These are phyloP conservation scores for Didymosphaeria variabile DNA, from an alignment of 2,329 filamentous ascomycete species.

Conservation along the genomic window DNA sequence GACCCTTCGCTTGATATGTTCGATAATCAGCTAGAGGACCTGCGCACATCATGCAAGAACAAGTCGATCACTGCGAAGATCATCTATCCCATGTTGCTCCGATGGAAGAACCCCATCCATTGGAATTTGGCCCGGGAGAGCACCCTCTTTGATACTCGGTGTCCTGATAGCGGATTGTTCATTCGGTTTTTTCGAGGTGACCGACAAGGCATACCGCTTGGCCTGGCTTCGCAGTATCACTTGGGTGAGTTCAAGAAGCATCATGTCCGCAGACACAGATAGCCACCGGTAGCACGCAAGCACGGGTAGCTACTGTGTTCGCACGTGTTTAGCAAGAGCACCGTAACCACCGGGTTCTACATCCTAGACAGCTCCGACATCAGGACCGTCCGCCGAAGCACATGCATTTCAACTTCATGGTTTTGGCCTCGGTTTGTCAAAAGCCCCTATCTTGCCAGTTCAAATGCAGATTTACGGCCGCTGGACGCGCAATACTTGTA, in stretches of 20 bases:
- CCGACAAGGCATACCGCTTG: constrained; percentile 30
- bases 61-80: constrained; percentile 30
- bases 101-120: constrained; percentile 30
- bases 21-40: constrained; percentile 32
- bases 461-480: not conserved
- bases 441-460: not conserved
- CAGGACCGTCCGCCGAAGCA: not conserved
- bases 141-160: constrained; percentile 27
- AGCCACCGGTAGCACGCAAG: constrained; percentile 1
- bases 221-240: constrained; percentile 38
- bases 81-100: constrained; percentile 35
- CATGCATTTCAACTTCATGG: not conserved
- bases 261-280: constrained; percentile 14
- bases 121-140: constrained; percentile 36
- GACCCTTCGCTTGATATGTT: constrained; percentile 35
- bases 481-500: not conserved
- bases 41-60: constrained; percentile 35
- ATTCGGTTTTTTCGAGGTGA: constrained; percentile 29
- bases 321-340: not conserved
- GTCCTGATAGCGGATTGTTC: constrained; percentile 6
- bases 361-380: not conserved
- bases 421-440: not conserved
- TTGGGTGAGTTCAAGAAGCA: constrained; percentile 17
- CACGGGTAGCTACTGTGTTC: not conserved
- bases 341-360: not conserved